Conservation (phyloP, 139 green algal genomes). For the Protoeuglena noctilucae region DNA sequence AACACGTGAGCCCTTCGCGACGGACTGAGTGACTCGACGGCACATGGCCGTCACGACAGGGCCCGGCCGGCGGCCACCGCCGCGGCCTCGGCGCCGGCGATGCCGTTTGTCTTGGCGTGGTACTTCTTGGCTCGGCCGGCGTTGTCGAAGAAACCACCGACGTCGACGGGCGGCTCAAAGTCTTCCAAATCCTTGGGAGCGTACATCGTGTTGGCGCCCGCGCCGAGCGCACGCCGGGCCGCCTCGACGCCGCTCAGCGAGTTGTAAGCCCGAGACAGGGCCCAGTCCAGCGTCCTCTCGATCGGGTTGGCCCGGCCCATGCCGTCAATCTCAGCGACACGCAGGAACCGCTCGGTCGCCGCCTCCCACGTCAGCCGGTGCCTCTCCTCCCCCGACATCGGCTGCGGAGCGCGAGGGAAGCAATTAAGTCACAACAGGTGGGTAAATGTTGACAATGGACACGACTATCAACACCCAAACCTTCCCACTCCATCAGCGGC, state of each 20-base stretch:
- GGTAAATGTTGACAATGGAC: background rate
- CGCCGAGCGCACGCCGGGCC: slow-evolving; percentile 1
- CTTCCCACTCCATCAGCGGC: slow-evolving; percentile 12
- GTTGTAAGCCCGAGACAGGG: background rate
- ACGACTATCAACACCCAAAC: background rate
- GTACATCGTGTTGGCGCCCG: slow-evolving; percentile 6
- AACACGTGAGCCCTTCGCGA: too few species aligned
- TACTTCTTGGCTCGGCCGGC: background rate
- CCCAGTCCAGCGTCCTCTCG: background rate
- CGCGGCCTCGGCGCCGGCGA: too few species aligned
- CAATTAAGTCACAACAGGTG: background rate
- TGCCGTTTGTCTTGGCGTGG: background rate
- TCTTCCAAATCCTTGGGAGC: slow-evolving; percentile 1
- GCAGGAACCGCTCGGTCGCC: slow-evolving; percentile 83
- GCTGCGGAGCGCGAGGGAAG: too few species aligned
- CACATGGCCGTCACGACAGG: too few species aligned
- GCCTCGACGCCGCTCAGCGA: background rate
- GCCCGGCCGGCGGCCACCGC: too few species aligned
- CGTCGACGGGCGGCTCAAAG: background rate
- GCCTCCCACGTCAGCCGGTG: slow-evolving; percentile 83
- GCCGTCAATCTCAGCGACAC: slow-evolving; percentile 45
- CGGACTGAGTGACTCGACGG: too few species aligned
- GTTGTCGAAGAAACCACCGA: background rate
- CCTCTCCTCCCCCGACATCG: slow-evolving; percentile 53
- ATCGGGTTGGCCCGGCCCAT: background rate